These are phyloP conservation scores for Eleusine coracana DNA, from an alignment of 176 grass and related monocot genomes.

Conservation along the genomic window DNA sequence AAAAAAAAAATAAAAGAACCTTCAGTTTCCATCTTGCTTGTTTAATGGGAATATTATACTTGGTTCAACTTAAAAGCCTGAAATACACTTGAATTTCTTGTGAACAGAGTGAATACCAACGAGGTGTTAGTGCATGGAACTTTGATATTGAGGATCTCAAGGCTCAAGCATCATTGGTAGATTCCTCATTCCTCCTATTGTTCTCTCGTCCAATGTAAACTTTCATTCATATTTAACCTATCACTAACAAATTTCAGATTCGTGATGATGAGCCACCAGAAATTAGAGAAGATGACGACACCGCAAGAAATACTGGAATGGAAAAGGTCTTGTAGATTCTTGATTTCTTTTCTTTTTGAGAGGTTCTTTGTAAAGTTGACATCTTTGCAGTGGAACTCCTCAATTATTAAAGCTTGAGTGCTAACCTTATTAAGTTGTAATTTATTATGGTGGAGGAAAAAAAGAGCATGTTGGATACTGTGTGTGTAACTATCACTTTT, in stretches of 20 bases:
- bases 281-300: slow-evolving; percentile 94
- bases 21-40: not conserved
- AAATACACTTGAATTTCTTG: slow-evolving; percentile 25
- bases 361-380: slow-evolving; percentile 8
- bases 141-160: slow-evolving; percentile 99
- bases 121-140: slow-evolving; percentile 99
- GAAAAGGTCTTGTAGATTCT: slow-evolving; percentile 65
- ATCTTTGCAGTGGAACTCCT: slow-evolving; percentile 13
- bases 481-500: slow-evolving; percentile 23
- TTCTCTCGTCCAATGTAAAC: slow-evolving; percentile 27
- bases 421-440: slow-evolving; percentile 11
- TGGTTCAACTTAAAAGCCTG: not conserved
- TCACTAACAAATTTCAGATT: slow-evolving; percentile 62
- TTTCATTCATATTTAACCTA: slow-evolving; percentile 15
- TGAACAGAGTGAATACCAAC: slow-evolving; percentile 93
- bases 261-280: slow-evolving; percentile 74
- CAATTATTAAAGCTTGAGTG: not conserved
- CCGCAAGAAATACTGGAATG: slow-evolving; percentile 47
- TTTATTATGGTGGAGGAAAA: slow-evolving; percentile 22
- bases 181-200: slow-evolving; percentile 9
- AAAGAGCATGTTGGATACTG: not conserved
- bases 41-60: not conserved
- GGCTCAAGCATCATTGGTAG: slow-evolving; percentile 96
- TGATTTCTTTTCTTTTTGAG: slow-evolving; percentile 6
- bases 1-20: not conserved